Evolutionary conservation across 495 filamentous ascomycete species (phyloP).

Genomic region (Xylaria intraflava): DNA sequence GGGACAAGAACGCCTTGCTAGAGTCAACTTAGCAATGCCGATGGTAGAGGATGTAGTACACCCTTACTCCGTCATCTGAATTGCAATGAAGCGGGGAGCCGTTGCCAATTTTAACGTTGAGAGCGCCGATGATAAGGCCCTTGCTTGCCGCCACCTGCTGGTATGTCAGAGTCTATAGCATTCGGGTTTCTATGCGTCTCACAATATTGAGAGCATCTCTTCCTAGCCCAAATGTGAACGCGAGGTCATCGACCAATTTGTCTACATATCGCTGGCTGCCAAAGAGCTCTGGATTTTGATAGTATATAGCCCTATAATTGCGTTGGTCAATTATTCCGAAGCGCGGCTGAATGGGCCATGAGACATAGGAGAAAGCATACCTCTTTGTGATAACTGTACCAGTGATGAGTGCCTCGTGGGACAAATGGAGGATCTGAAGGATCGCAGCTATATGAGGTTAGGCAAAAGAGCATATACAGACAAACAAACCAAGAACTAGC

Average conservation of each 20-base stretch:
- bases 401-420: slow-evolving; percentile 59
- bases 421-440: slow-evolving; percentile 61
- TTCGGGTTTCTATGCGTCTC: slow-evolving; percentile 8
- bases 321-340: background rate
- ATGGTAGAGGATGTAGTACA: slow-evolving; percentile 1
- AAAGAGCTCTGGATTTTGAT: slow-evolving; percentile 77
- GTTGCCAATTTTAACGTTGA: background rate
- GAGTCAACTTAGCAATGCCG: background rate
- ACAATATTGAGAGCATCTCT: slow-evolving; percentile 62
- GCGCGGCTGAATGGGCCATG: no score
- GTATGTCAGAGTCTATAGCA: background rate
- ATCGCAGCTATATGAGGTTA: slow-evolving; percentile 33
- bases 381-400: slow-evolving; percentile 70
- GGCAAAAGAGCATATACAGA: no score
- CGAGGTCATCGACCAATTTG: slow-evolving; percentile 73
- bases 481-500: background rate
- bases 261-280: slow-evolving; percentile 69
- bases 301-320: slow-evolving; percentile 73
- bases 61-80: slow-evolving; percentile 22
- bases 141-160: slow-evolving; percentile 59
- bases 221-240: slow-evolving; percentile 63
- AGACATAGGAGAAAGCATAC: slow-evolving; percentile 34
- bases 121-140: slow-evolving; percentile 31
- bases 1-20: slow-evolving; percentile 64
- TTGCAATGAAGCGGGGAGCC: slow-evolving; percentile 26